Conservation (phyloP, 768 basidiomycete genomes). For the Hebeloma cylindrosporum region DNA sequence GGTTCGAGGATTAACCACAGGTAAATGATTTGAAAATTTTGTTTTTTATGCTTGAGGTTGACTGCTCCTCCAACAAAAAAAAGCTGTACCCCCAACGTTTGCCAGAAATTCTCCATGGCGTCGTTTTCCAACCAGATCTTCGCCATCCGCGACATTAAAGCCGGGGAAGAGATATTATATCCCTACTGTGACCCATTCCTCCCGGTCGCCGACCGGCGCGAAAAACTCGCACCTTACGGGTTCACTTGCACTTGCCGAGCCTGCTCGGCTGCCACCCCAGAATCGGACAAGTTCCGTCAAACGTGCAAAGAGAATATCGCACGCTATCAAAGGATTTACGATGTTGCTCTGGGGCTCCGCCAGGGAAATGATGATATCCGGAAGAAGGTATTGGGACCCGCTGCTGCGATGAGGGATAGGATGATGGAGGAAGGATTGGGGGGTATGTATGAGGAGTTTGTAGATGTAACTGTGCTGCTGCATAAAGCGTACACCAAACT, state of each 20-base stretch:
- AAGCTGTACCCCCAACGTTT: conserved; percentile 32
- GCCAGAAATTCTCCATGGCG: conserved; percentile 23
- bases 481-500: no score
- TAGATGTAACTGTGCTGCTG: no score
- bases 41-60: not conserved
- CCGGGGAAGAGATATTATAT: conserved; percentile 31
- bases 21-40: conserved; percentile 14
- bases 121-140: conserved; percentile 31
- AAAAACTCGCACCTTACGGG: conserved; percentile 26
- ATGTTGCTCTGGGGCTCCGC: not conserved
- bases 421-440: no score
- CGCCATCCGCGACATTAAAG: conserved; percentile 27
- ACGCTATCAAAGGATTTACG: not conserved
- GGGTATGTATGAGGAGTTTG: no score
- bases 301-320: conserved; percentile 7
- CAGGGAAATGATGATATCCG: no score
- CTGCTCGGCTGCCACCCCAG: conserved; percentile 22
- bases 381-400: no score
- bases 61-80: not conserved
- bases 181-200: conserved; percentile 24
- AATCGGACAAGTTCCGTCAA: conserved; percentile 24
- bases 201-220: conserved; percentile 21
- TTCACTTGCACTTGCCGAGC: conserved; percentile 26
- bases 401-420: no score
- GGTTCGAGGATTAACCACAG: conserved; percentile 40